These are phyloP conservation scores for Aspergillus puulaauensis DNA, from an alignment of 2,329 filamentous ascomycete genomes.

Conservation along the genomic window DNA sequence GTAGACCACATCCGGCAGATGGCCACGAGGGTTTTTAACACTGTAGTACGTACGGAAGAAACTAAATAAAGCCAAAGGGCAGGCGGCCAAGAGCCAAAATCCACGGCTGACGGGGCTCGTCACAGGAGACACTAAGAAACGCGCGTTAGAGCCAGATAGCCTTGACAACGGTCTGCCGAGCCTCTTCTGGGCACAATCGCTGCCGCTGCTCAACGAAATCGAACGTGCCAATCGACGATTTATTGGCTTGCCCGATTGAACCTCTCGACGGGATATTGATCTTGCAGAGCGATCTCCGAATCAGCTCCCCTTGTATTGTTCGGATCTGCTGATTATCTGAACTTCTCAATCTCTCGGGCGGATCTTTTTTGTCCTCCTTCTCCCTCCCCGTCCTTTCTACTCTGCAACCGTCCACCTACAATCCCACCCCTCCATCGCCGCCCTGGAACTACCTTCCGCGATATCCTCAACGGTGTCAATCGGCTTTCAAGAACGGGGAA, in stretches of 20 bases:
- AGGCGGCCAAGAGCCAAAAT: not conserved
- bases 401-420: constrained; percentile 21
- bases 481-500: not conserved
- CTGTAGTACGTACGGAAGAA: not conserved
- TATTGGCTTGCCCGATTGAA: not conserved
- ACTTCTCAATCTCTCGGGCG: not conserved
- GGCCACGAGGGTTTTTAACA: not conserved
- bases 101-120: constrained; percentile 2
- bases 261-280: not conserved
- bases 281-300: not conserved
- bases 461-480: constrained; percentile 4
- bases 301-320: not conserved
- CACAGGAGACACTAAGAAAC: constrained; percentile 13
- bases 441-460: constrained; percentile 12
- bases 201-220: not conserved
- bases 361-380: constrained; percentile 10
- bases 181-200: not conserved
- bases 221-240: not conserved
- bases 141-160: constrained; percentile 15
- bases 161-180: constrained; percentile 6
- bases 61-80: not conserved
- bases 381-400: constrained; percentile 1
- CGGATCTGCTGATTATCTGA: not conserved
- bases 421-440: constrained; percentile 19
- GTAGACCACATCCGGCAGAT: not conserved